Base-by-base conservation (phyloP, 345 rosid species). In the Euphorbia tirucalli region DNA sequence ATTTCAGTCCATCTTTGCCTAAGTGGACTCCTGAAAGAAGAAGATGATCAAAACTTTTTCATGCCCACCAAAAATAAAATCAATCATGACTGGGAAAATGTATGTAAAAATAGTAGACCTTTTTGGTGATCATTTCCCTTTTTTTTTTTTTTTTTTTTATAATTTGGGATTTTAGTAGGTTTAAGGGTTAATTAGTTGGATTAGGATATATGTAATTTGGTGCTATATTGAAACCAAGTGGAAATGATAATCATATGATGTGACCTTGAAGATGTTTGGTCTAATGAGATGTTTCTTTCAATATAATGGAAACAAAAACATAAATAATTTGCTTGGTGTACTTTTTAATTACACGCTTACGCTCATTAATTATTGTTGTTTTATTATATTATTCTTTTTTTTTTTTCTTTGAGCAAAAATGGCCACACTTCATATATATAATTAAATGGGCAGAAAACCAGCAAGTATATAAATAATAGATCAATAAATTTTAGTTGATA, bases 1-100 rank as follows among this genome's bases (percentile, higher is more conserved):
- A 83, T 55, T 79, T 79, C 24, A 83, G 85, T 58, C 85, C 83
- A 8, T 44, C 60, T 30, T 52, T 70, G 73, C 85, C 85, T 0
- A 74, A 66, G 2, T 82, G 85, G 85, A 75, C 78, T 41, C 76
- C 78, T 25, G 80, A 69, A 52, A 65, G 82, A 65, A 73, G 74
- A 61, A 43, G 70, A 69, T 56, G 32, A 27, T 14, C 14, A 21
- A 18, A 65, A 1, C 1, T 27, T 24, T 48, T 10, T 14, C 61
- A 50, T 35, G 25, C 32, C 68, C 16, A 68, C 44, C 68, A 61
- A 25, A 49, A 18, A 54, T 21, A 65, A 58, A 46, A 10, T 57
- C 71, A 64, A 41, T 46, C 27, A n/a, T 65, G 65, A 30, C 28
- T 44, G 25, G 65, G 7, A 46, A 13, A 59, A 35, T 35, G 7